A percentile compares a stretch with the other conserved stretches of the same genome.
phyloP scores from a whole-genome alignment of 1,139 yeast species.

The Geotrichum fermentans region DNA sequence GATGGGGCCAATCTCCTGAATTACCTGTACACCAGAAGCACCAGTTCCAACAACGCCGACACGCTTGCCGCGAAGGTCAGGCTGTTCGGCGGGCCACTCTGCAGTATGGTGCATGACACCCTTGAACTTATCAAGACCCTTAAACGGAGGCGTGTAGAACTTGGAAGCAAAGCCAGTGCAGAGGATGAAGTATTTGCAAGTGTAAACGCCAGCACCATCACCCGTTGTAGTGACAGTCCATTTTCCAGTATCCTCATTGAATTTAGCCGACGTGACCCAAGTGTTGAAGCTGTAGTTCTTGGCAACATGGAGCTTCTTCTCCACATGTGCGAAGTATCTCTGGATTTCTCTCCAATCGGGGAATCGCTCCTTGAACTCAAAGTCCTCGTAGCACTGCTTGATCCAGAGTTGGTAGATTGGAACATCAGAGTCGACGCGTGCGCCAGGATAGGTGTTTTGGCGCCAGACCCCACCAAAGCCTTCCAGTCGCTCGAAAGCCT shows the following conservation, averaged over 20 bases:
- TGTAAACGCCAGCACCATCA: constrained; percentile 38
- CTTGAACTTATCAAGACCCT: constrained; percentile 42
- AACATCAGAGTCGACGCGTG: constrained; percentile 48
- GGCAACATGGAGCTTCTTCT: constrained; percentile 38
- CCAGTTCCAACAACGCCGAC: constrained; percentile 47
- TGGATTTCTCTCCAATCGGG: constrained; percentile 50
- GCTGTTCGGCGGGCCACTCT: constrained; percentile 41
- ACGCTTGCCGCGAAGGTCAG: constrained; percentile 38
- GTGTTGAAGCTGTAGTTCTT: no score
- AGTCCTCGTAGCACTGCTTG: constrained; percentile 42
- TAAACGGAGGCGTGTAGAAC: constrained; percentile 25
- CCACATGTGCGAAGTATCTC: constrained; percentile 44
- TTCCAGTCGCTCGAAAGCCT: constrained; percentile 44
- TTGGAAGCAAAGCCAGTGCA: constrained; percentile 36
- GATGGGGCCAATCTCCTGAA: constrained; percentile 20
- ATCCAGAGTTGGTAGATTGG: constrained; percentile 50
- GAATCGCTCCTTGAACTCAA: constrained; percentile 41
- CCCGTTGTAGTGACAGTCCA: constrained; percentile 42
- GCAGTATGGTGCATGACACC: constrained; percentile 50
- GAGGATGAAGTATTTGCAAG: constrained; percentile 36
- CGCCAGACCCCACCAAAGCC: constrained; percentile 53
- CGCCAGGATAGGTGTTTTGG: constrained; percentile 49
- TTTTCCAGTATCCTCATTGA: constrained; percentile 36
- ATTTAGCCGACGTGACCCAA: constrained; percentile 36
- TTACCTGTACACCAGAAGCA: constrained; percentile 45